Conservation (phyloP, 2,329 filamentous ascomycete genomes). For the Endocalyx cinctus region DNA sequence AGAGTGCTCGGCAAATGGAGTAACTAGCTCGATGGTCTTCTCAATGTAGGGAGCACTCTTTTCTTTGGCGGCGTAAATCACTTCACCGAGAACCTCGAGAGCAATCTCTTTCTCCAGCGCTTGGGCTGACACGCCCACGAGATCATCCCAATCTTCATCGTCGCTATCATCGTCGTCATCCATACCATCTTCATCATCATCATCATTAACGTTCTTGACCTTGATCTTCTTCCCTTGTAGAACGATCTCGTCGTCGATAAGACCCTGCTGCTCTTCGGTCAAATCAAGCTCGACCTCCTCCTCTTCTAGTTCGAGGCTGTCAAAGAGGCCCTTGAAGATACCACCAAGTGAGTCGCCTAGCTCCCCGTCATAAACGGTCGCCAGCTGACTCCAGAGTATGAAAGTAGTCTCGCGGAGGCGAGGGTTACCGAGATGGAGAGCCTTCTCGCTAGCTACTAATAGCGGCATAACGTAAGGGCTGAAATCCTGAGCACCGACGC, state of each 20-base stretch:
- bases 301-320: constrained; percentile 81
- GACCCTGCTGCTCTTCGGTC: constrained; percentile 46
- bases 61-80: constrained; percentile 71
- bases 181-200: constrained; percentile 53
- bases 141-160: constrained; percentile 79
- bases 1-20: constrained; percentile 77
- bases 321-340: constrained; percentile 74
- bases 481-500: constrained; percentile 82
- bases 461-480: constrained; percentile 86
- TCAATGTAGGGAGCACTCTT: constrained; percentile 61
- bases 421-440: constrained; percentile 80
- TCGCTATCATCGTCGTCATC: constrained; percentile 65
- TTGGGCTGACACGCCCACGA: constrained; percentile 80
- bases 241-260: constrained; percentile 43
- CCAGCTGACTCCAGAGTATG: constrained; percentile 91
- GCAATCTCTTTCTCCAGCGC: constrained; percentile 97
- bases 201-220: constrained; percentile 54
- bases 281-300: constrained; percentile 76
- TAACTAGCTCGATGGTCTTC: constrained; percentile 76
- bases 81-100: constrained; percentile 88
- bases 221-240: constrained; percentile 83
- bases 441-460: constrained; percentile 90
- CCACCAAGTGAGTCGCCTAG: constrained; percentile 75
- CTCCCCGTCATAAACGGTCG: constrained; percentile 85
- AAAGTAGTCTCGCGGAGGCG: constrained; percentile 94